Evolutionary conservation across 2,329 filamentous ascomycete species (phyloP).

Genomic region (Ceratocystiopsis sp.): DNA sequence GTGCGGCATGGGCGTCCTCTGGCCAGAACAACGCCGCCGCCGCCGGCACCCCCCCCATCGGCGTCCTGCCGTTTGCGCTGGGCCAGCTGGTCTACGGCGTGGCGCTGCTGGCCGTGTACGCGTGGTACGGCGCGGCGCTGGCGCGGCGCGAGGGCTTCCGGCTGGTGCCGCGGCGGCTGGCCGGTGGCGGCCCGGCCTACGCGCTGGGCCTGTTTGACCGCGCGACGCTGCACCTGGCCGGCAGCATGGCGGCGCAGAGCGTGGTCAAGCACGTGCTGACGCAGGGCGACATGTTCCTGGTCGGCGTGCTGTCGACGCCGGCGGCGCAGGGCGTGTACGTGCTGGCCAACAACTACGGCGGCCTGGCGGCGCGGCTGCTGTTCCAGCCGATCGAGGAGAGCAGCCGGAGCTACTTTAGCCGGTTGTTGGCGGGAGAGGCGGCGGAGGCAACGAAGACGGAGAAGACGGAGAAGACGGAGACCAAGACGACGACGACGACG

Average conservation of each 20-base stretch:
- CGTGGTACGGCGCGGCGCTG: conserved; percentile 38
- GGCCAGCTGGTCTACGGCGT: conserved; percentile 67
- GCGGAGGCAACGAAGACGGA: conserved; percentile 5
- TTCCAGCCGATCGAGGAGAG: conserved; percentile 95
- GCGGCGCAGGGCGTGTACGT: conserved; percentile 82
- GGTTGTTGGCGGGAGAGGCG: conserved; percentile 37
- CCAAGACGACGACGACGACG: conserved; percentile 12
- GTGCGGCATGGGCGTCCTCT: conserved; percentile 32
- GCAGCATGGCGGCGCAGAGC: conserved; percentile 76
- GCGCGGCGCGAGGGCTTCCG: conserved; percentile 48
- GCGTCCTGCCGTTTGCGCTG: conserved; percentile 74
- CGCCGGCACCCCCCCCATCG: conserved; percentile 33
- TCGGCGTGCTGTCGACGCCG: conserved; percentile 60
- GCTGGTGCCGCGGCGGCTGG: conserved; percentile 34
- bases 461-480: conserved; percentile 11
- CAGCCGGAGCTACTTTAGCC: conserved; percentile 76
- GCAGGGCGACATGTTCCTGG: conserved; percentile 81
- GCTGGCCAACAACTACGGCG: conserved; percentile 86
- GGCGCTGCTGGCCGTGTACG: conserved; percentile 54
- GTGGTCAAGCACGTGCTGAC: conserved; percentile 85
- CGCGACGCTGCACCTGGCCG: conserved; percentile 53
- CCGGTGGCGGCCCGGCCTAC: conserved; percentile 19
- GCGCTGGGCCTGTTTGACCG: conserved; percentile 46
- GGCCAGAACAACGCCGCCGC: conserved; percentile 14
- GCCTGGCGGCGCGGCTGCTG: conserved; percentile 69